Evolutionary conservation across 2,329 filamentous ascomycete species (phyloP), one percentile per base, ranked within the genome.

Genomic region (Akanthomyces lecanii): DNA sequence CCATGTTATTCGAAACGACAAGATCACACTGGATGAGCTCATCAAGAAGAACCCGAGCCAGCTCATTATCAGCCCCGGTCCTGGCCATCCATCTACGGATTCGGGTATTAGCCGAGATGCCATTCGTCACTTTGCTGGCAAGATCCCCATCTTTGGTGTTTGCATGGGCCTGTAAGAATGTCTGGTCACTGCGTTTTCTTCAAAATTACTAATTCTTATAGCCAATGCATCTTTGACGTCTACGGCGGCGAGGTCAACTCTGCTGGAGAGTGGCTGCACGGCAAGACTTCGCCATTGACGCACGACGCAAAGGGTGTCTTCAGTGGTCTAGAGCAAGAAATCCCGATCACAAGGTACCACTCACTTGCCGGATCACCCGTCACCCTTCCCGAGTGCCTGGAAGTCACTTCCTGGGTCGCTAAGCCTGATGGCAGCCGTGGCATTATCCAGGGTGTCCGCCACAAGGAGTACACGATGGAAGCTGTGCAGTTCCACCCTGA

Each of bases 401-500:
- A 99, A 74, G 86, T 98, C 8, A 92, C 92, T 1, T 97, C 95
- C 51, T 97, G 92, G 89, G 92, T 95, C 61, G 84, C 87, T 38
- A 86, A 86, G 67, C 86, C 88, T 18, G 90, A 93, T 72, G 88
- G 88, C 58, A 86, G 86, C 36, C 92, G 90, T 67, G 91, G 90
- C 36, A 87, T 98, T 64, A 99, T 99, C 69, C 97, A 98, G 89
- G 95, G 95, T 53, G 90, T 99, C 52, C 88, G 95, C 52, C 95
- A 99, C 80, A 97, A 94, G 79, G 85, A 95, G 71, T 90, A 89
- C 70, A 85, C 91, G 1, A 83, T 98, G n/a, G 95, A 99, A 75
- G 95, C 93, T 47, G 95, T 99, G 18, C 95, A 99, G 73, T 99
- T 98, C 70, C 95, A 99, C 69, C 95, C 95, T 0, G 95, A 99